Base-by-base conservation (phyloP, 768 basidiomycete species). In the Solioccasus polychromus region DNA sequence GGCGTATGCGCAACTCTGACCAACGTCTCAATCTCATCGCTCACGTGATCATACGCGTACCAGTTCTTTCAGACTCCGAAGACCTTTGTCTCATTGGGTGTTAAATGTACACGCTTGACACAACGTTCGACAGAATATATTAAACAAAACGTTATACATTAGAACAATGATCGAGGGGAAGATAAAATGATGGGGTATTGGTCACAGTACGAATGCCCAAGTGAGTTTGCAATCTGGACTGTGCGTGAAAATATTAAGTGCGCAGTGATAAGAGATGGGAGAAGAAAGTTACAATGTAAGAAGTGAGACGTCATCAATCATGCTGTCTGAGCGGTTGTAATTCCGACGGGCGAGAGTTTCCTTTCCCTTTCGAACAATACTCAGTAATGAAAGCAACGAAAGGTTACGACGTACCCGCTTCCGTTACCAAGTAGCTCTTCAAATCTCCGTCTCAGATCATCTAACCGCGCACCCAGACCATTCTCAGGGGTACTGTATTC, bases 341-440 rank as follows among this genome's bases (percentile, higher is more conserved):
- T 45, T 19, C 44, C 64, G n/a, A 46, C 49, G 11, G 58, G 37
- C 0, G 53, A 55, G 10, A 52, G 49, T 25, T 48, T 63, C 42
- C 52, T 54, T 23, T 53, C 46, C 42, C 64, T 64, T 32, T 26
- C 15, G 26, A 42, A 19, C 23, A 30, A 4, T 18, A 10, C 2
- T 52, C 6, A 54, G 48, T 38, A 15, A 44, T 14, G 17, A 32
- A 15, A 19, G 15, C 17, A n/a, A 8, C 4, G 20, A 15, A 15
- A 4, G 17, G 41, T 5, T 0, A n/a, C 7, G 15, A 50, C 64
- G 19, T 48, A 66, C 62, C 51, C 58, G 5, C 48, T 48, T 7
- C 42, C 35, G 9, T 63, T 62, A n/a, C 59, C 62, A 1, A 68
- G 53, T 2, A 63, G 38, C 10, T 60, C 59, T 40, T 68, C 68